Evolutionary conservation across 768 basidiomycete species (phyloP), one percentile per base, ranked within the genome.

Genomic region (Terana coerulea): DNA sequence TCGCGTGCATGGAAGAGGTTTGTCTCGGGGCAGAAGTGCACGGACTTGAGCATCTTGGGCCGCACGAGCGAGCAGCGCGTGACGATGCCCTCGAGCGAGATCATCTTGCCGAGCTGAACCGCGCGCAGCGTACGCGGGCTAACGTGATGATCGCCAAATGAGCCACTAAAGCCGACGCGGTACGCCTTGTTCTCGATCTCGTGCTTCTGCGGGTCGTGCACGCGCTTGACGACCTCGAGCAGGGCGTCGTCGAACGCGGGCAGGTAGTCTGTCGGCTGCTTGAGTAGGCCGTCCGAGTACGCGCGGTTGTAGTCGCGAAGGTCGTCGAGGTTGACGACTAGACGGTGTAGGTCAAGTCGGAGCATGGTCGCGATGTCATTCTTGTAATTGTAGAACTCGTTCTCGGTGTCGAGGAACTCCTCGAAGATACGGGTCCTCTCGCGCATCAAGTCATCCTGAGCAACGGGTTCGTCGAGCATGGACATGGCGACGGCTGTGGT

Each of bases 81-180:
- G 56, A 99, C 93, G 65, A 99, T 99, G 33, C 95, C 97, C 72
- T 99, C 97, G 29, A 99, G 68, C 29, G 90, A 94, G 64, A 98
- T 91, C 93, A 98, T 93, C 70, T 88, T 93, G 43, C 93, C 91
- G 17, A 99, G 81, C 67, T 98, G 88, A 54, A 81, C 78, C 26
- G 93, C 88, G 51, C 84, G 81, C 45, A 99, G 79, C 15, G 93
- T 93, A 7, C 97, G 79, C 41, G 97, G 97, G 69, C 88, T 98
- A 67, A 95, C 89, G 68, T 98, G 95, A 69, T 98, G 91, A 70
- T 98, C 95, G 39, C 97, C 97, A 68, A 99, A 99, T 6, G 91
- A 95, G 45, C 97, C 97, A 60, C 89, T 87, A 67, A 98, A 84
- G 21, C 95, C 97, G 51, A 98, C 77, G 59, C 87, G 86, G 70